Percentiles rank a stretch among this genome's conserved stretches.
Conservation (phyloP, 1,284 basidiomycete genomes). For the Cutaneotrichosporon sp. region DNA sequence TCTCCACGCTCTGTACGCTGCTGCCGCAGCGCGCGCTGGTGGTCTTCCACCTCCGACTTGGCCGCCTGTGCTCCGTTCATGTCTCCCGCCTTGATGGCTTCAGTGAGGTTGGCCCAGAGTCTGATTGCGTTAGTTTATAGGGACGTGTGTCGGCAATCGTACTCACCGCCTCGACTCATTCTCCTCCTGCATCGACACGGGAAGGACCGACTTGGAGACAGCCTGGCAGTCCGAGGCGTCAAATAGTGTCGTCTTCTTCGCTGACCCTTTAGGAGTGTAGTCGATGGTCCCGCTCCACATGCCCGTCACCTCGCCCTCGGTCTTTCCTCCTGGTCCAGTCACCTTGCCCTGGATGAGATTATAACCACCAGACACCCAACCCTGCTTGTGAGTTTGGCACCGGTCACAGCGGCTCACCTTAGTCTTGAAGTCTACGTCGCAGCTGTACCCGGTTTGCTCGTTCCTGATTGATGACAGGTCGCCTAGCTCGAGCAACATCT, state of each 20-base stretch:
- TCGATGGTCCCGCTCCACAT: conserved; percentile 92
- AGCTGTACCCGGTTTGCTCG: conserved; percentile 65
- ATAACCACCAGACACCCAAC: conserved; percentile 95
- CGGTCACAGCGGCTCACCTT: conserved; percentile 55
- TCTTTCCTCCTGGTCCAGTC: conserved; percentile 56
- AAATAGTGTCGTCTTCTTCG: conserved; percentile 72
- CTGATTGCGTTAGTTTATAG: conserved; percentile 47
- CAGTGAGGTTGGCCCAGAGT: conserved; percentile 79
- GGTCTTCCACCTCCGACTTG: conserved; percentile 87
- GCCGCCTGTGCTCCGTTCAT: conserved; percentile 90
- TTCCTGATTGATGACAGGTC: conserved; percentile 84
- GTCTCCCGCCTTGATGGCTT: conserved; percentile 79
- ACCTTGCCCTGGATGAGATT: conserved; percentile 83
- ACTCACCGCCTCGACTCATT: conserved; percentile 79
- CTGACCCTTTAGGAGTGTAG: conserved; percentile 67
- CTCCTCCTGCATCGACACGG: conserved; percentile 81
- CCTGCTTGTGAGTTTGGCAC: conserved; percentile 53
- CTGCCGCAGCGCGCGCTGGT: conserved; percentile 76
- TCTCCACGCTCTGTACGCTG: conserved; percentile 66
- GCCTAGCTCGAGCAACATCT: conserved; percentile 95
- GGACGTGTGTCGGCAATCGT: not conserved
- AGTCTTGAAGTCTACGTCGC: conserved; percentile 95
- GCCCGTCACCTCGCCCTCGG: conserved; percentile 81
- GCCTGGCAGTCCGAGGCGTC: conserved; percentile 72
- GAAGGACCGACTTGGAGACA: conserved; percentile 73